Percentiles rank a stretch among this genome's conserved stretches.
These are phyloP conservation scores for Curvularia verruculosa DNA, from an alignment of 2,329 filamentous ascomycete species.

Conservation along the genomic window DNA sequence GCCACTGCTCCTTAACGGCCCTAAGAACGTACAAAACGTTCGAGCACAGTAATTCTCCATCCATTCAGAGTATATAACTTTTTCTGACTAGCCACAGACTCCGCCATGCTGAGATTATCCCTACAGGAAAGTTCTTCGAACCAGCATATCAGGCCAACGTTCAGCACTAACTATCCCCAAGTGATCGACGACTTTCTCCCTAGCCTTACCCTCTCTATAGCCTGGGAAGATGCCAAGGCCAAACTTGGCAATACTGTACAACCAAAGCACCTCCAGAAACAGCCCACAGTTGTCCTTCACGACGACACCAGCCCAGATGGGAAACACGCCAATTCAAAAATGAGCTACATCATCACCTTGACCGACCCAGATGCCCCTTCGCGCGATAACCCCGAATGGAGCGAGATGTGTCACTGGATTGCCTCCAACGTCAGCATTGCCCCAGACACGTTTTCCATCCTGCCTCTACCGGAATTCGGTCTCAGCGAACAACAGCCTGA, in stretches of 20 bases:
- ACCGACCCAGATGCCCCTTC: constrained; percentile 66
- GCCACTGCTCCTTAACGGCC: constrained; percentile 21
- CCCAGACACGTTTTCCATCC: constrained; percentile 26
- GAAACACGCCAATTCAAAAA: constrained; percentile 25
- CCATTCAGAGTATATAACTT: neutral
- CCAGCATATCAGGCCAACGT: neutral
- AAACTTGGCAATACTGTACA: constrained; percentile 62
- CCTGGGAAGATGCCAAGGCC: constrained; percentile 52
- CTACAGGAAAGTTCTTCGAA: constrained; percentile 37
- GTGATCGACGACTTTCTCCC: constrained; percentile 67
- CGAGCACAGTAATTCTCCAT: constrained; percentile 33
- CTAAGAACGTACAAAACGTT: constrained; percentile 32
- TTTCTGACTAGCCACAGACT: constrained; percentile 33
- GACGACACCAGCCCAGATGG: constrained; percentile 35
- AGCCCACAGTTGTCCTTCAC: constrained; percentile 51
- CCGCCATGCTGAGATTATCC: constrained; percentile 50
- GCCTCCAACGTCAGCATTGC: constrained; percentile 46
- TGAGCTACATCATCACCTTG: constrained; percentile 57
- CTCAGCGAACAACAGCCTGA: constrained; percentile 13
- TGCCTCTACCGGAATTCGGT: constrained; percentile 35
- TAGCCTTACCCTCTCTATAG: constrained; percentile 57
- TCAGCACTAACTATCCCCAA: constrained; percentile 31
- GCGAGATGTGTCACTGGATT: constrained; percentile 65
- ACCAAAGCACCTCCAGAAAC: constrained; percentile 51
- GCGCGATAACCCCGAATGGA: constrained; percentile 60